phyloP scores from a whole-genome alignment of 257 asterid genomes.

The Rhazya stricta region DNA sequence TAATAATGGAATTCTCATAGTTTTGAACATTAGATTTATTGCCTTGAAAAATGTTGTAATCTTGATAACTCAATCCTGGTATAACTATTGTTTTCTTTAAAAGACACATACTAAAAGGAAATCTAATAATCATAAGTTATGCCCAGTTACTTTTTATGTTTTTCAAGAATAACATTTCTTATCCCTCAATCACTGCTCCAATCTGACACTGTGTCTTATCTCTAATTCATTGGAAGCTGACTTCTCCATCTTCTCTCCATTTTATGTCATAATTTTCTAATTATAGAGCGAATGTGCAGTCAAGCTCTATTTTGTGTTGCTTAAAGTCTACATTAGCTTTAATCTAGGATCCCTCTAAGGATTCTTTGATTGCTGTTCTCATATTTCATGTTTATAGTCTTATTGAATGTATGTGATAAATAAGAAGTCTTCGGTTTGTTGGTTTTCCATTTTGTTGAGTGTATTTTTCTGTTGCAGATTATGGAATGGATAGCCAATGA shows the following conservation, averaged over 20 bases:
- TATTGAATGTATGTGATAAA: background rate
- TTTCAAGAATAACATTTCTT: background rate
- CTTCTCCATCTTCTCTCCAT: background rate
- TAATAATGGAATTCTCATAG: background rate
- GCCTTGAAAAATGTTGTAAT: background rate
- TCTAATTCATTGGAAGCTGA: background rate
- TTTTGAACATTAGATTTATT: background rate
- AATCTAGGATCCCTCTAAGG: background rate
- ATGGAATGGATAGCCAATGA: background rate
- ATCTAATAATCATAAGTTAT: background rate
- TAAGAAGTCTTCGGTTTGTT: background rate
- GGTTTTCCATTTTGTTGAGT: conserved; percentile 1
- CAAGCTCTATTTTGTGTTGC: background rate
- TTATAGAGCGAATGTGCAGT: background rate
- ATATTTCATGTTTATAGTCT: background rate
- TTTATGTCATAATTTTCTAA: background rate
- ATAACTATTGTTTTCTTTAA: background rate
- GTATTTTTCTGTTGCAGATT: background rate
- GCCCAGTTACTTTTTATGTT: background rate
- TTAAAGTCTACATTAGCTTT: background rate
- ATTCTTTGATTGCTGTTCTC: background rate
- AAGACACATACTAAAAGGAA: background rate
- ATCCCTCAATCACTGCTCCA: background rate
- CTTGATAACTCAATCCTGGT: background rate
- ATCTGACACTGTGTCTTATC: background rate